Conservation (phyloP, 192 early-diverging fungal species). For the Entomortierella beljakovae region DNA sequence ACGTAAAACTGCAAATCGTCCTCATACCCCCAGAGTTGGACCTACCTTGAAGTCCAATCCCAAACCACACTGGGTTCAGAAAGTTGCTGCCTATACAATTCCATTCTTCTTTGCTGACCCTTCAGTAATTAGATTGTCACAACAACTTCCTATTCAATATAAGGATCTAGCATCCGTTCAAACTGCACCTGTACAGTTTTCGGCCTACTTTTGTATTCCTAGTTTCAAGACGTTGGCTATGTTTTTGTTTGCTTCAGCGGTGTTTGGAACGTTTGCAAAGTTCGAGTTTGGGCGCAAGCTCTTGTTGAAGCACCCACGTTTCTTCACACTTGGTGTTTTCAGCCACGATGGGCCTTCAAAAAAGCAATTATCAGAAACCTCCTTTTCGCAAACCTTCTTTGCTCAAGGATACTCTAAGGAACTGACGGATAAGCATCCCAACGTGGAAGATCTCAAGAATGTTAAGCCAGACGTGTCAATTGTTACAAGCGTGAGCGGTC, state of each 20-base stretch:
- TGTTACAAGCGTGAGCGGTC: slow-evolving; percentile 65
- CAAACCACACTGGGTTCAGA: slow-evolving; percentile 58
- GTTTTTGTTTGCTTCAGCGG: slow-evolving; percentile 51
- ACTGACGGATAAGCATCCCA: slow-evolving; percentile 20
- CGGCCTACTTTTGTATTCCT: slow-evolving; percentile 68
- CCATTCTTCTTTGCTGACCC: slow-evolving; percentile 68
- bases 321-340: slow-evolving; percentile 71
- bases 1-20: slow-evolving; percentile 55
- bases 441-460: slow-evolving; percentile 12
- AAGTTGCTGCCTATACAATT: slow-evolving; percentile 60
- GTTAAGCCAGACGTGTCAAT: slow-evolving; percentile 61
- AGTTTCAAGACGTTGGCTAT: slow-evolving; percentile 54
- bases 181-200: slow-evolving; percentile 67
- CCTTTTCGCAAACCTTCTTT: slow-evolving; percentile 65
- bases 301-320: slow-evolving; percentile 66
- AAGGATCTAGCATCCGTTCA: slow-evolving; percentile 40
- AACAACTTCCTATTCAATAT: slow-evolving; percentile 61
- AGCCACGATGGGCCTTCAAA: slow-evolving; percentile 63
- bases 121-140: slow-evolving; percentile 62
- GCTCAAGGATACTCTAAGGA: slow-evolving; percentile 64
- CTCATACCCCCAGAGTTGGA: slow-evolving; percentile 60
- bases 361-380: slow-evolving; percentile 64
- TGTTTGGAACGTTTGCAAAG: slow-evolving; percentile 63
- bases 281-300: slow-evolving; percentile 65
- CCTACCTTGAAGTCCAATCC: slow-evolving; percentile 60